Percentiles rank a stretch among this genome's conserved stretches.
Conservation (phyloP, 495 filamentous ascomycete genomes). For the Aspergillus sclerotioniger region DNA sequence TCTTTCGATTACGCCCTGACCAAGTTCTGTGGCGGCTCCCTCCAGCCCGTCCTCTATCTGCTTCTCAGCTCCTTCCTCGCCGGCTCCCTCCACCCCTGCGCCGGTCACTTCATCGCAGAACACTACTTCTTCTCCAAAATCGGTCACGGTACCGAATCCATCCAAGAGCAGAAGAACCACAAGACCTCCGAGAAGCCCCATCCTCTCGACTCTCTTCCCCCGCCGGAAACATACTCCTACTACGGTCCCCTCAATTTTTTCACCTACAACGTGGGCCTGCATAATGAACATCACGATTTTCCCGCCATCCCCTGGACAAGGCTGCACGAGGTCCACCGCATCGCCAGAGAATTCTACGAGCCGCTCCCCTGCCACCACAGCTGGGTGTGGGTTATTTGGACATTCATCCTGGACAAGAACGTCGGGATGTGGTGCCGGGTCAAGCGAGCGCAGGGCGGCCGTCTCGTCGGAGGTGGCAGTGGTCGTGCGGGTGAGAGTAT, state of each 20-base stretch:
- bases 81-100: constrained; percentile 89
- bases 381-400: constrained; percentile 92
- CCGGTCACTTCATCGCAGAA: constrained; percentile 98
- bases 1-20: constrained; percentile 73
- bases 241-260: constrained; percentile 90
- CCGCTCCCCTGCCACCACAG: constrained; percentile 82
- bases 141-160: constrained; percentile 57
- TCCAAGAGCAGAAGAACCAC: constrained; percentile 33
- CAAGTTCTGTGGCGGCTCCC: constrained; percentile 50
- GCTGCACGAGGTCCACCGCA: constrained; percentile 67
- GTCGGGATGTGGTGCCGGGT: constrained; percentile 90
- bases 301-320: constrained; percentile 94
- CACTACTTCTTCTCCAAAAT: constrained; percentile 93
- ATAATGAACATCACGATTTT: constrained; percentile 99
- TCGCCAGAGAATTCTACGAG: constrained; percentile 92
- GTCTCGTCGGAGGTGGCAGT: constrained; percentile 57
- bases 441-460: constrained; percentile 81
- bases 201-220: constrained; percentile 48
- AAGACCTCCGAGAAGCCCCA: constrained; percentile 28
- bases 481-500: constrained; percentile 48
- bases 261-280: constrained; percentile 94
- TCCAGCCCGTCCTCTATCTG: constrained; percentile 69
- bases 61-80: constrained; percentile 88
- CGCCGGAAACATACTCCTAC: constrained; percentile 97
- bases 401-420: constrained; percentile 85